Conservation (phyloP, 179 eudicot genomes). For the Dionaea muscipula region DNA sequence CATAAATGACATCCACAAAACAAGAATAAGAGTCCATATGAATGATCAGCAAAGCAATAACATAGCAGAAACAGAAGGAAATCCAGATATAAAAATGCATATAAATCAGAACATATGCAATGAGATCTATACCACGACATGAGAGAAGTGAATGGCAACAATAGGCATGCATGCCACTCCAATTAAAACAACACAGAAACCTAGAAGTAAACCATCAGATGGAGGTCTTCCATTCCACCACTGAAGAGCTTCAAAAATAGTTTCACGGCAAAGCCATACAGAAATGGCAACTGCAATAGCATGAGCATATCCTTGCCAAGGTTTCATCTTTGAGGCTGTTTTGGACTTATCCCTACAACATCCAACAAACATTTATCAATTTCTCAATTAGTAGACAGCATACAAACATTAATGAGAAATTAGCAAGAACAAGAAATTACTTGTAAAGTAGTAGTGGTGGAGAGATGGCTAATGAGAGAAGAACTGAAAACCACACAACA, state of each 20-base stretch:
- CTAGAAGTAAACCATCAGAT: constrained; percentile 84
- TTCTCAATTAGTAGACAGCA: constrained; percentile 6
- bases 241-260: constrained; percentile 93
- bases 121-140: constrained; percentile 53
- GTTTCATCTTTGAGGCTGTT: constrained; percentile 85
- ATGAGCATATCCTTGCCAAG: constrained; percentile 86
- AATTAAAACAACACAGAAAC: constrained; percentile 68
- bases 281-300: constrained; percentile 69
- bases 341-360: constrained; percentile 65
- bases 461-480: constrained; percentile 73
- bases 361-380: constrained; percentile 11
- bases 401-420: neutral
- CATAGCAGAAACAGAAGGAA: neutral
- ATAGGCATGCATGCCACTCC: constrained; percentile 90
- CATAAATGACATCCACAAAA: neutral
- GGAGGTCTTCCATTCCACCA: constrained; percentile 98
- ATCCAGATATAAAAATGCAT: neutral
- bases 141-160: constrained; percentile 85
- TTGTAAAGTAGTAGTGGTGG: constrained; percentile 94
- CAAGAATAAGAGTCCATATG: neutral
- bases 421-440: constrained; percentile 25
- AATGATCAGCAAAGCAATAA: neutral
- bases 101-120: neutral
- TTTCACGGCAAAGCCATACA: constrained; percentile 92
- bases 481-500: constrained; percentile 87